phyloP scores from a whole-genome alignment of 2,329 filamentous ascomycete species.

The Penicillium frequentans region DNA sequence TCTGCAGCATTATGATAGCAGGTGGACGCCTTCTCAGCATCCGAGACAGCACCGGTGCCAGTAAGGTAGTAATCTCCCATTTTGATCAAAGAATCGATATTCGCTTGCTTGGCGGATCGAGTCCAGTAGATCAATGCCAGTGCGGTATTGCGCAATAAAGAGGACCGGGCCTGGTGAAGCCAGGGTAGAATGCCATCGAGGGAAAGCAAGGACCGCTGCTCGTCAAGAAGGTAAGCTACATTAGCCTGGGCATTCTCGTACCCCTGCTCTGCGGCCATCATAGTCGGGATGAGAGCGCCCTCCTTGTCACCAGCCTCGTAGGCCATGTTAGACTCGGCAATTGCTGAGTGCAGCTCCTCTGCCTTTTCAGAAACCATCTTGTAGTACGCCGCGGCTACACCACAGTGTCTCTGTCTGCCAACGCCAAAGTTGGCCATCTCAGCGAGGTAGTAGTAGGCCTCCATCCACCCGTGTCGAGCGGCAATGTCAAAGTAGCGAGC shows the following conservation, averaged over 20 bases:
- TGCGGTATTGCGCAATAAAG: conserved; percentile 57
- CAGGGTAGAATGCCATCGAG: conserved; percentile 56
- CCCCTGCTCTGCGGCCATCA: conserved; percentile 89
- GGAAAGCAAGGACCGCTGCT: conserved; percentile 62
- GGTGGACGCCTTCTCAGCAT: conserved; percentile 82
- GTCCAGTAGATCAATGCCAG: conserved; percentile 93
- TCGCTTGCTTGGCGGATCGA: conserved; percentile 85
- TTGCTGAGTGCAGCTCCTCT: conserved; percentile 72
- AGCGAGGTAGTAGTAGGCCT: conserved; percentile 88
- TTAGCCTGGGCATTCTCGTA: conserved; percentile 90
- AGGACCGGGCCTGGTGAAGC: conserved; percentile 39
- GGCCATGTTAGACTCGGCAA: conserved; percentile 78
- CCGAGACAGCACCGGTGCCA: conserved; percentile 70
- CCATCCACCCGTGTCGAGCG: conserved; percentile 77
- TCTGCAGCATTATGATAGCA: conserved; percentile 94
- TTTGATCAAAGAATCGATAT: conserved; percentile 92
- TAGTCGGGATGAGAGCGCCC: conserved; percentile 74
- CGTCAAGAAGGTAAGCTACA: conserved; percentile 81
- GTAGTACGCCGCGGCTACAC: conserved; percentile 77
- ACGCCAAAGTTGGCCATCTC: conserved; percentile 81
- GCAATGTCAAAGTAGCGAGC: conserved; percentile 87
- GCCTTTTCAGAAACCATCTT: conserved; percentile 74
- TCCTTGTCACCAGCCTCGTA: conserved; percentile 78
- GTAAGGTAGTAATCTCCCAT: conserved; percentile 97
- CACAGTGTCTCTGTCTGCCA: conserved; percentile 76